Evolutionary conservation across 768 basidiomycete species (phyloP).

Genomic region (Solioccasus polychromus): DNA sequence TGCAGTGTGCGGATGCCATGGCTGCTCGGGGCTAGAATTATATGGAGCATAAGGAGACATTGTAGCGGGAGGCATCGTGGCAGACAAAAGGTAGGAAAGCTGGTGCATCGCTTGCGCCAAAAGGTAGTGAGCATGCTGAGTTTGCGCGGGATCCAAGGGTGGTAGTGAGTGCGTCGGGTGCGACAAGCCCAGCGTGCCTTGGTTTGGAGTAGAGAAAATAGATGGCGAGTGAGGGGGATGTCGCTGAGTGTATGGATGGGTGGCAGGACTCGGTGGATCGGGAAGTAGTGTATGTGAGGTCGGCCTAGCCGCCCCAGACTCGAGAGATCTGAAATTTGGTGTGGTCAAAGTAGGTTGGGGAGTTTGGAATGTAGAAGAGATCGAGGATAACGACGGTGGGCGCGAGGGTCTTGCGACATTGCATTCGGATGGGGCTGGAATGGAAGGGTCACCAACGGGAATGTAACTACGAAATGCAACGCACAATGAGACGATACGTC

Average conservation of each 20-base stretch:
- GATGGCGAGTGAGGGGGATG: slow-evolving; percentile 15
- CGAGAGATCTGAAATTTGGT: slow-evolving; percentile 8
- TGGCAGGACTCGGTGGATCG: slow-evolving; percentile 19
- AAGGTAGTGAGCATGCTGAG: slow-evolving; percentile 38
- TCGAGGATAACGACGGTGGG: slow-evolving; percentile 3
- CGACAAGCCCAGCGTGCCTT: slow-evolving; percentile 15
- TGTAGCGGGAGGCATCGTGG: slow-evolving; percentile 26
- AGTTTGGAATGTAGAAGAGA: slow-evolving; percentile 6
- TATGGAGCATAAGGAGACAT: slow-evolving; percentile 26
- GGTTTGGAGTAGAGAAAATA: slow-evolving; percentile 16
- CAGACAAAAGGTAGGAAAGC: slow-evolving; percentile 38
- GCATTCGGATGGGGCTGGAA: slow-evolving; percentile 11
- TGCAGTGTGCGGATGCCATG: slow-evolving; percentile 17
- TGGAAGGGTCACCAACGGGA: slow-evolving; percentile 5
- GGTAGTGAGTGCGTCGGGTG: slow-evolving; percentile 29
- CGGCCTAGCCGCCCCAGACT: slow-evolving; percentile 5
- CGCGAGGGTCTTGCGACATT: slow-evolving; percentile 9
- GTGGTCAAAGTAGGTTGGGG: slow-evolving; percentile 4
- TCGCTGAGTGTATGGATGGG: slow-evolving; percentile 20
- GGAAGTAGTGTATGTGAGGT: slow-evolving; percentile 5
- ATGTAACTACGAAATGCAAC: background rate
- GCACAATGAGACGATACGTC: slow-evolving; percentile 12
- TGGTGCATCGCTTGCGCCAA: slow-evolving; percentile 41
- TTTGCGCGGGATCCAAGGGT: slow-evolving; percentile 26
- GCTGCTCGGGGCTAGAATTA: slow-evolving; percentile 17